Evolutionary conservation across 495 filamentous ascomycete genomes (phyloP).

Genomic region (Penicillium daleae): DNA sequence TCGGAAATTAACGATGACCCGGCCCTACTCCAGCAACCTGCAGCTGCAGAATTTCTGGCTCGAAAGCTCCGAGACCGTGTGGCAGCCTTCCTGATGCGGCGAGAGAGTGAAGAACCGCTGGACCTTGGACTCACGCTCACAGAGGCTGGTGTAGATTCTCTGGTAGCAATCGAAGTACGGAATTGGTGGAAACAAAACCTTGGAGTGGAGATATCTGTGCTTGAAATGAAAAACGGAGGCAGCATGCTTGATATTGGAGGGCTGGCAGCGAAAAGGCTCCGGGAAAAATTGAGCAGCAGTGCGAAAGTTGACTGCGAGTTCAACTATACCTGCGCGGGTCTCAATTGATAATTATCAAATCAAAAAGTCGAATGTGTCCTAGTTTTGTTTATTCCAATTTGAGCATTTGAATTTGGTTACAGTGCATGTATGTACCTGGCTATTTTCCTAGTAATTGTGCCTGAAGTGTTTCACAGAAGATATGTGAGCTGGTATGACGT

Average conservation of each 20-base stretch:
- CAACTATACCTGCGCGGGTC: not conserved
- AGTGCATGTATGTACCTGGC: not conserved
- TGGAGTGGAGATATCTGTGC: not conserved
- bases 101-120: not conserved
- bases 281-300: not conserved
- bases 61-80: not conserved
- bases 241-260: not conserved
- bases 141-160: not conserved
- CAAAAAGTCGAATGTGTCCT: not conserved
- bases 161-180: not conserved
- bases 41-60: not conserved
- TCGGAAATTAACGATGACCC: not conserved
- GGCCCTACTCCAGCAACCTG: not conserved
- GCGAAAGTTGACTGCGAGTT: not conserved
- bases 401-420: not conserved
- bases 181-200: not conserved
- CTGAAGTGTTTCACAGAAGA: not conserved
- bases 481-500: not conserved
- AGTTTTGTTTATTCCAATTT: not conserved
- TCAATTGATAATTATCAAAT: not conserved
- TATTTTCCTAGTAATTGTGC: not conserved
- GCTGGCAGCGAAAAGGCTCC: not conserved
- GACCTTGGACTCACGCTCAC: not conserved
- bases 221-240: not conserved
- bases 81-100: not conserved